Evolutionary conservation across 2,329 filamentous ascomycete genomes (phyloP), one percentile per base, ranked within the genome.

Genomic region (Claviceps maximensis): DNA sequence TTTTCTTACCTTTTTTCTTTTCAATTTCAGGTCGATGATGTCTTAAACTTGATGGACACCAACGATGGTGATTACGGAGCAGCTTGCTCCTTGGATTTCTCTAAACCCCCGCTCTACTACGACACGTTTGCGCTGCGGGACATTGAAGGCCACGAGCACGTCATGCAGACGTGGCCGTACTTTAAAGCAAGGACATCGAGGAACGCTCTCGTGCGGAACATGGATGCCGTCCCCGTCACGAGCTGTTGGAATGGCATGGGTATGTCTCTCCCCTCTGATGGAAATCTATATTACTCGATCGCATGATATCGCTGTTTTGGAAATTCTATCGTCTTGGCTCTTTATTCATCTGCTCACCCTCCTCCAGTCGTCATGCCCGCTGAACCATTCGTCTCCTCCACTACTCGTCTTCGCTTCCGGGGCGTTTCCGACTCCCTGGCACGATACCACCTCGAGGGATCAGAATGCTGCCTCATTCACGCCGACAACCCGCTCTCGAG

Each of bases 391-490:
- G 74, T 79, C 57, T 69, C 68, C 2, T 62, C 66, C 1, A 61
- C 62, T 3, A 62, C 61, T 3, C 59, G 61, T 47, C 63, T 87
- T 0, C 71, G 69, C n/a, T 87, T 87, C 65, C 79, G 84, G 10
- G 83, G 75, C 4, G 72, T 86, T 23, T 62, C 78, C 0, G 83
- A 87, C 61, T 75, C 74, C 4, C 76, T 91, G 1, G 80, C 79
- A 2, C 61, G 65, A 8, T 61, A 71, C 27, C 84, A 87, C 61
- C 71, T 89, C 27, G 87, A 90, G 65, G 86, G 75, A n/a, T 86
- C 81, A 15, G 86, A 90, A 67, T 89, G 86, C 70, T 90, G 87
- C 65, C 76, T 90, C 51, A 81, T 88, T 52, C 85, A 88, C 62
- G 79, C 80, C 2, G 85, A 88, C 61, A 88, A 87, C 59, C 78